Conservation (phyloP, 768 basidiomycete genomes). For the Boletus rubropictus region DNA sequence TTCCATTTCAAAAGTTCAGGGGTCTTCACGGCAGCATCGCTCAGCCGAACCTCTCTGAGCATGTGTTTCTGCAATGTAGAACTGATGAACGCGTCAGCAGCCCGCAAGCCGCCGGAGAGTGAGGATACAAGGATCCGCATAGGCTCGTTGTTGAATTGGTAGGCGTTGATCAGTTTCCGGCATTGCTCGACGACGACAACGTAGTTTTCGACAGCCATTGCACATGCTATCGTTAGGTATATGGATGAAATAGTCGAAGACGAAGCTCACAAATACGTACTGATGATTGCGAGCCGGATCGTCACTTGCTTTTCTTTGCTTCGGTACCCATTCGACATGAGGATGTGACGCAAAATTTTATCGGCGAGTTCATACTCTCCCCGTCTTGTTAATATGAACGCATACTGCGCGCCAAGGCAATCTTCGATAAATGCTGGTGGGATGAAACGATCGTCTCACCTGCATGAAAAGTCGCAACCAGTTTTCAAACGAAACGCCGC, state of each 20-base stretch:
- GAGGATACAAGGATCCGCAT: conserved; percentile 71
- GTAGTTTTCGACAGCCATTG: conserved; percentile 51
- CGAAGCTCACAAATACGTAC: conserved; percentile 36
- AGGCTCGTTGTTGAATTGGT: conserved; percentile 87
- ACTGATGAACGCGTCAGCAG: conserved; percentile 72
- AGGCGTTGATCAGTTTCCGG: conserved; percentile 62
- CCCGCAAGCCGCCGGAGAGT: conserved; percentile 61
- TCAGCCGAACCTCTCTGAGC: conserved; percentile 69
- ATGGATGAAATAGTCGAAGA: not conserved
- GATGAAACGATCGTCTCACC: conserved; percentile 35
- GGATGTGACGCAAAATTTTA: conserved; percentile 70
- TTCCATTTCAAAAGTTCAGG: conserved; percentile 62
- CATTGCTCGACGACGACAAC: conserved; percentile 65
- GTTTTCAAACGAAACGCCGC: conserved; percentile 73
- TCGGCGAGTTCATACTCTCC: conserved; percentile 63
- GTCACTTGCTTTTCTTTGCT: conserved; percentile 55
- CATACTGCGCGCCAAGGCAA: conserved; percentile 45
- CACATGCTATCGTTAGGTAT: conserved; percentile 53
- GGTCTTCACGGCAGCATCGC: conserved; percentile 59
- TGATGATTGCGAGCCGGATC: conserved; percentile 68
- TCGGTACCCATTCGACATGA: conserved; percentile 69
- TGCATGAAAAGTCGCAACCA: conserved; percentile 86
- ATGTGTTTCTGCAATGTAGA: conserved; percentile 79
- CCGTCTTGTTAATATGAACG: conserved; percentile 59
- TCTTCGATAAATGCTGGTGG: conserved; percentile 3